These are phyloP conservation scores for Paracamarosporium sp. DNA, from an alignment of 2,329 filamentous ascomycete genomes.

Conservation along the genomic window DNA sequence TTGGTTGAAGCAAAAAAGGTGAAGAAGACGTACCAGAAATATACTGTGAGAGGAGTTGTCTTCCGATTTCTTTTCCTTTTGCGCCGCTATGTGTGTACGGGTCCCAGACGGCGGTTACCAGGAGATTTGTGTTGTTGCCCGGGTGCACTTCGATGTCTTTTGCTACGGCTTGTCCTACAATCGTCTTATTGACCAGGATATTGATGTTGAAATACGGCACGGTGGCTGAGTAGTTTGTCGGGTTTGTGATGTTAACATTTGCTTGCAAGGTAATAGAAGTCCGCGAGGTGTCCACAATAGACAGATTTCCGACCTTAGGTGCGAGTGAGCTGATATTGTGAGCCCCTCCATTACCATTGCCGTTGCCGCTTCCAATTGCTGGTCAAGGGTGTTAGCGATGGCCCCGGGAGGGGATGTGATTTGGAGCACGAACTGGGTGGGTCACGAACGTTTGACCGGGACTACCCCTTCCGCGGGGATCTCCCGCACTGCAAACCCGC, in stretches of 20 bases:
- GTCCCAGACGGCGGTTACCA: conserved; percentile 76
- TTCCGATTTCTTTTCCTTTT: conserved; percentile 67
- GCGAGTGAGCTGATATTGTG: conserved; percentile 53
- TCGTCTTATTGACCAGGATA: conserved; percentile 73
- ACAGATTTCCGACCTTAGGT: conserved; percentile 74
- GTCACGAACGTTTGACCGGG: conserved; percentile 90
- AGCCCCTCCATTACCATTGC: conserved; percentile 28
- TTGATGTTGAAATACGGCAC: conserved; percentile 84
- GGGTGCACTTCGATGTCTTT: conserved; percentile 67
- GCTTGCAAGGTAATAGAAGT: conserved; percentile 75
- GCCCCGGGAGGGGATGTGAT: conserved; percentile 16
- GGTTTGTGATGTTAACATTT: conserved; percentile 84
- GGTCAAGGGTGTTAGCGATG: conserved; percentile 40
- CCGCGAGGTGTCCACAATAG: conserved; percentile 74
- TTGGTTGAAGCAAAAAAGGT: neutral
- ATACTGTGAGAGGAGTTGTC: conserved; percentile 81
- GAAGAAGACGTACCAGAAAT: conserved; percentile 69
- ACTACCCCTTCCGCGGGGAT: conserved; percentile 85
- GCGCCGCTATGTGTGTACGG: conserved; percentile 68
- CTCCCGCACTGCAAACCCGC: conserved; percentile 78
- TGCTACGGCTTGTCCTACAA: conserved; percentile 77
- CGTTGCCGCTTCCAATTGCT: conserved; percentile 52
- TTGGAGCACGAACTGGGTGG: conserved; percentile 52
- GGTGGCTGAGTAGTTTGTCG: conserved; percentile 81
- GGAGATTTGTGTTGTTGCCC: conserved; percentile 75